Percentiles rank a stretch among this genome's conserved stretches.
Conservation (phyloP, 2,329 filamentous ascomycete species). For the Colletotrichum cereale region DNA sequence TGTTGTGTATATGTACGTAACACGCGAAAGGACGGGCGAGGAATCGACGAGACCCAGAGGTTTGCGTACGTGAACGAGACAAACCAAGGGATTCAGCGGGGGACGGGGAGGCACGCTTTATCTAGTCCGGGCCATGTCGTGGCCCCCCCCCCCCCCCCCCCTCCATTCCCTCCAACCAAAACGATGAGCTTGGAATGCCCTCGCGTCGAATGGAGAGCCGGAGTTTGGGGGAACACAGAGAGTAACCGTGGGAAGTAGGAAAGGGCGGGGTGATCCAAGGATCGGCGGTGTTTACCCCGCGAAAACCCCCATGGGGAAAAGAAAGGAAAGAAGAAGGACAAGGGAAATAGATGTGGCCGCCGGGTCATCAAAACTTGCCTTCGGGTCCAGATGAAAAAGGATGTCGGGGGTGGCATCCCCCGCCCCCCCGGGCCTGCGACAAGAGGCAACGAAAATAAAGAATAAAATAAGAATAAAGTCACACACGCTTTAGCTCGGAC, state of each 20-base stretch:
- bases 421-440: neutral
- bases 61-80: slow-evolving; percentile 13
- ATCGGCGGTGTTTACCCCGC: slow-evolving; percentile 35
- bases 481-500: neutral
- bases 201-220: slow-evolving; percentile 19
- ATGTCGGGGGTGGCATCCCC: neutral
- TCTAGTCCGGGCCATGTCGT: slow-evolving; percentile 30
- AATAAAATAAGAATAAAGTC: neutral
- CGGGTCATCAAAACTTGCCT: slow-evolving; percentile 35
- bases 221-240: neutral
- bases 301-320: slow-evolving; percentile 37
- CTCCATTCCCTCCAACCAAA: too few species aligned
- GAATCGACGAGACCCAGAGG: slow-evolving; percentile 5
- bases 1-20: neutral
- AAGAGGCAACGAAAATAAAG: neutral
- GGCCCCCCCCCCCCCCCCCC: neutral
- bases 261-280: slow-evolving; percentile 1
- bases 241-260: neutral
- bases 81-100: slow-evolving; percentile 9
- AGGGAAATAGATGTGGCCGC: slow-evolving; percentile 9
- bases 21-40: neutral
- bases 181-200: slow-evolving; percentile 28
- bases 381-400: neutral
- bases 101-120: slow-evolving; percentile 34
- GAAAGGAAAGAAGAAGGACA: neutral